Evolutionary conservation across 2,329 filamentous ascomycete species (phyloP), one percentile per base, ranked within the genome.

Genomic region (Fusarium staphyleae): DNA sequence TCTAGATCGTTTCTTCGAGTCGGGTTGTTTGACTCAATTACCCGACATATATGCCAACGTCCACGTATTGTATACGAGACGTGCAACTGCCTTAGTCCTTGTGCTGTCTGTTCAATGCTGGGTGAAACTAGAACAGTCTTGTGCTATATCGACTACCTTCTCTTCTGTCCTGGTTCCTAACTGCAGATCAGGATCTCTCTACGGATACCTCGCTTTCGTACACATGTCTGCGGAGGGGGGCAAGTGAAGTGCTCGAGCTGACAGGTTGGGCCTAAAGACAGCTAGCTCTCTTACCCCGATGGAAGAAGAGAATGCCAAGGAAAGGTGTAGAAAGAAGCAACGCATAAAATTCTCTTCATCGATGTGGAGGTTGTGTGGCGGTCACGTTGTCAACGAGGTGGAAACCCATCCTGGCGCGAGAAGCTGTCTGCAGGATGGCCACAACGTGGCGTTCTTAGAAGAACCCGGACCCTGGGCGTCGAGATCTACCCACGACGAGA

Each of bases 361-460:
- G 63, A 64, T 43, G 62, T 67, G 65, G 65, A 67, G 60, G 61
- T 42, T 48, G 49, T 47, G 49, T 66, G 63, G 65, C 63, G 62
- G 63, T 60, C 52, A 64, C 54, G 48, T 52, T 60, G 65, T 57
- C 60, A 66, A 52, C 57, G 56, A 62, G 59, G 63, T 65, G 63
- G 63, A 66, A 66, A 60, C 50, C 29, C 43, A 52, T 48, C 62
- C 62, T 56, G 52, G 50, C 51, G 45, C 32, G 28, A 50, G 36
- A 48, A 45, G 48, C 48, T 37, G 52, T 55, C 57, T 58, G 49
- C 58, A 51, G 63, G 48, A 54, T 46, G 52, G 39, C 48, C 39
- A 66, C 61, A 50, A 67, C 62, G 65, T 67, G 65, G 65, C 65
- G 62, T 53, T 39, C 46, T 52, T 45, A 58, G 60, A 66, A 65